Evolutionary conservation across 371 early-diverging fungal genomes (phyloP).

Genomic region (Apophysomyces variabilis): DNA sequence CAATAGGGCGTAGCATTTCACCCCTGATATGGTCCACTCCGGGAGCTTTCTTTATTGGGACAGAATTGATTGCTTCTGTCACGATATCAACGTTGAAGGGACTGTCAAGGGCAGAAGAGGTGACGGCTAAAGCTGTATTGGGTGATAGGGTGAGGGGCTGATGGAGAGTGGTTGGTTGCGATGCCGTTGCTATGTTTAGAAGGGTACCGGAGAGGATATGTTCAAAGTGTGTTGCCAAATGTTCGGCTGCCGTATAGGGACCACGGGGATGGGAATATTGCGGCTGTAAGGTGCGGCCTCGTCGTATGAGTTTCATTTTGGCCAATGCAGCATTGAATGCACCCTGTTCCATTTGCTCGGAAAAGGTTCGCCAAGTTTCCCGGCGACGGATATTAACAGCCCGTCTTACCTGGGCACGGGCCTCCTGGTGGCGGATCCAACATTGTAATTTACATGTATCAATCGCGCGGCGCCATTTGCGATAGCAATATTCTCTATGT

Average conservation of each 20-base stretch:
- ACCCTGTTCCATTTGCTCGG: not conserved
- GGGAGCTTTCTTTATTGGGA: conserved; percentile 25
- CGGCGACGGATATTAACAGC: not conserved
- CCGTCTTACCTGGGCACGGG: conserved; percentile 11
- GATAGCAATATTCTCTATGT: conserved; percentile 17
- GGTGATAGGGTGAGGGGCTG: not conserved
- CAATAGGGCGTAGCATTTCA: conserved; percentile 28
- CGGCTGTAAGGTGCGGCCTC: not conserved
- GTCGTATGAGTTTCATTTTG: conserved; percentile 9
- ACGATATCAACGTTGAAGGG: conserved; percentile 5
- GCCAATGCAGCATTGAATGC: conserved; percentile 6
- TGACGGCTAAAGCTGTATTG: not conserved
- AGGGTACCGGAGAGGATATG: not conserved
- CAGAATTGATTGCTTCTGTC: not conserved
- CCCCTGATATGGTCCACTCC: conserved; percentile 24
- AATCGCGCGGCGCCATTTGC: conserved; percentile 16
- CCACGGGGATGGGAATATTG: no score
- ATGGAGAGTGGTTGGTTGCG: not conserved
- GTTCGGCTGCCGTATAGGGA: not conserved
- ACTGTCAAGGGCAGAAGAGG: not conserved
- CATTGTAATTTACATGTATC: conserved; percentile 11
- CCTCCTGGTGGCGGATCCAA: conserved; percentile 21
- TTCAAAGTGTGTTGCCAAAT: conserved; percentile 1
- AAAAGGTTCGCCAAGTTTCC: conserved; percentile 23
- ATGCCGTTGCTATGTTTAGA: not conserved